Evolutionary conservation across 768 basidiomycete species (phyloP).

Genomic region (Psilocybe cyanescens): DNA sequence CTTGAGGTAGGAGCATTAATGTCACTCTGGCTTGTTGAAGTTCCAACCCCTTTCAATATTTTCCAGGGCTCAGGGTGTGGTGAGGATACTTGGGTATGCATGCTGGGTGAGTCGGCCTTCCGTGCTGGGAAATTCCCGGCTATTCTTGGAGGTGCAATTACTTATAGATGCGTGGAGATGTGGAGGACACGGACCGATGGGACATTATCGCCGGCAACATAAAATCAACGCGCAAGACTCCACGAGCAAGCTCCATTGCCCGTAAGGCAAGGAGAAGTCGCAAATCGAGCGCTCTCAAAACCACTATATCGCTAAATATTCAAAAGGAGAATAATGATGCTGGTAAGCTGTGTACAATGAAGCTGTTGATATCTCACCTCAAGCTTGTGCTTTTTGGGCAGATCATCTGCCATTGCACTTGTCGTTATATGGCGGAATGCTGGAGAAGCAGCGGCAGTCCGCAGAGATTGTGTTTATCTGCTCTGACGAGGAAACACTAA

Average conservation of each 20-base stretch:
- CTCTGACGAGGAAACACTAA: constrained; percentile 15
- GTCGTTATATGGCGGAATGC: constrained; percentile 5
- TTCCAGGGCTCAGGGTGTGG: constrained; percentile 22
- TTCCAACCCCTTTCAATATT: neutral
- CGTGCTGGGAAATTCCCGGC: neutral
- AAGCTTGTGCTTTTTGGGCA: neutral
- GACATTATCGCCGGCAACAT: neutral
- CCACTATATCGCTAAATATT: neutral
- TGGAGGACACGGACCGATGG: neutral
- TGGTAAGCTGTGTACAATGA: neutral
- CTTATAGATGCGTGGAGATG: constrained; percentile 4
- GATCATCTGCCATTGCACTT: constrained; percentile 7
- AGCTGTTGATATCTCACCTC: neutral
- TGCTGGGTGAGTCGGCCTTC: constrained; percentile 27
- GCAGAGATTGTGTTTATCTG: constrained; percentile 17
- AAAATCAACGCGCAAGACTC: neutral
- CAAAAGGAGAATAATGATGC: no score
- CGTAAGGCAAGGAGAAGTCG: neutral
- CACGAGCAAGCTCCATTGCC: neutral
- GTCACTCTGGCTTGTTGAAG: neutral
- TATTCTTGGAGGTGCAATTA: neutral
- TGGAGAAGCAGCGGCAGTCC: neutral
- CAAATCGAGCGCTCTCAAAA: neutral
- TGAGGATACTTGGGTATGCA: constrained; percentile 32
- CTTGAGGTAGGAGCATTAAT: constrained; percentile 3